phyloP scores from a whole-genome alignment of 768 basidiomycete species.

The Xanthoconium stramineum region DNA sequence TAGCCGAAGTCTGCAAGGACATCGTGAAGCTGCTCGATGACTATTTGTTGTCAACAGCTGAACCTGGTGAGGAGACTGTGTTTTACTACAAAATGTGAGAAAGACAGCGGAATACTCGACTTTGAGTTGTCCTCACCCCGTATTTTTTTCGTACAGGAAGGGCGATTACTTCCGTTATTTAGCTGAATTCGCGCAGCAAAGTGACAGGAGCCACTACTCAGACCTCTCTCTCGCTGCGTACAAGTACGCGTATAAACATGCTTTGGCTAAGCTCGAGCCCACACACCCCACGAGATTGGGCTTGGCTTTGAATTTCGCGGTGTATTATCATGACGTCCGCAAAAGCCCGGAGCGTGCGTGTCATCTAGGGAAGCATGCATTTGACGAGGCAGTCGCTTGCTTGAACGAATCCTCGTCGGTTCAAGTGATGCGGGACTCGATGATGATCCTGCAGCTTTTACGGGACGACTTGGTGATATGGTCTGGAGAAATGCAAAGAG shows the following conservation, averaged over 20 bases:
- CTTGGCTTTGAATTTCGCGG: conserved; percentile 89
- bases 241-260: conserved; percentile 83
- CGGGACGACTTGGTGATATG: conserved; percentile 85
- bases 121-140: conserved; percentile 7
- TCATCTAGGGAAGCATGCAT: conserved; percentile 87
- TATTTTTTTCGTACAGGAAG: conserved; percentile 46
- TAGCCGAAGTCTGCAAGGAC: conserved; percentile 75
- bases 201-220: conserved; percentile 65
- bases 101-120: neutral
- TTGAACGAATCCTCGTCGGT: conserved; percentile 43
- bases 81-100: conserved; percentile 88
- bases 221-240: conserved; percentile 80
- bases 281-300: conserved; percentile 87
- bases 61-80: conserved; percentile 76
- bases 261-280: conserved; percentile 65
- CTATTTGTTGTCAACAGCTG: conserved; percentile 58
- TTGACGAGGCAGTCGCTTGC: conserved; percentile 83
- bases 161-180: conserved; percentile 92
- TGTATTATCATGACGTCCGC: conserved; percentile 86
- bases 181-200: conserved; percentile 76
- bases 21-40: conserved; percentile 67
- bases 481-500: conserved; percentile 68
- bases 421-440: conserved; percentile 61
- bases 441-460: conserved; percentile 80
- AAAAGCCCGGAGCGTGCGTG: conserved; percentile 85